Evolutionary conservation across 2,329 filamentous ascomycete species (phyloP), one percentile per base, ranked within the genome.

Genomic region (Colletotrichum sp.): DNA sequence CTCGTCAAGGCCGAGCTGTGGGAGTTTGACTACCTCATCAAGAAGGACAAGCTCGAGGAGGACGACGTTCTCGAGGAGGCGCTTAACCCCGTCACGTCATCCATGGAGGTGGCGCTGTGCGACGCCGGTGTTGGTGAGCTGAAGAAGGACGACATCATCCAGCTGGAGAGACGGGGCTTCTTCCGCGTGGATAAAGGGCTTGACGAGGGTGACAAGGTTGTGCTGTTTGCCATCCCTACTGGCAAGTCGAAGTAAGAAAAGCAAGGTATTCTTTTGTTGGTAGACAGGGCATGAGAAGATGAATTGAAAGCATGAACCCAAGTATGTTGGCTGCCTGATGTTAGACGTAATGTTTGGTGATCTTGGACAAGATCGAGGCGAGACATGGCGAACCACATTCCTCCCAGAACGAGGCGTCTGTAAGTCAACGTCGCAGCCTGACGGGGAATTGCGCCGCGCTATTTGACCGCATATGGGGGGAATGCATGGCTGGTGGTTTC

Each of bases 11-110:
- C 97, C 26, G 95, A 98, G 85, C 90, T 98, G 13, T 96, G 96
- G 86, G 96, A 98, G 80, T 99, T 98, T 84, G 96, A 98, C 86
- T 96, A 98, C 87, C 90, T 99, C 65, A 94, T 99, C 82, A 98
- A 94, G 76, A 99, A 98, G 90, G 96, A 99, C 84, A 96, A 97
- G 83, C 90, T 99, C 32, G 95, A 96, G 84, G 94, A 97, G 84
- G 94, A 97, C 3, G 96, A 98, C 81, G 90, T 93, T 65, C 88
- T 98, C 18, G 95, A 98, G 85, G 93, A 98, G 79, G 97, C 93
- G 84, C 85, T 99, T 76, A 98, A 93, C 83, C 90, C 92, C 28
- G 88, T 92, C 71, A 98, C 95, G 0, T 93, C 95, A 81, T 93
- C 91, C 73, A 92, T 93, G 85, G 93, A 93, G 68, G 91, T 94